A percentile compares a stretch with the other conserved stretches of the same genome.
phyloP scores from a whole-genome alignment of 192 early-diverging fungal genomes.

The Allomyces macrogynus region DNA sequence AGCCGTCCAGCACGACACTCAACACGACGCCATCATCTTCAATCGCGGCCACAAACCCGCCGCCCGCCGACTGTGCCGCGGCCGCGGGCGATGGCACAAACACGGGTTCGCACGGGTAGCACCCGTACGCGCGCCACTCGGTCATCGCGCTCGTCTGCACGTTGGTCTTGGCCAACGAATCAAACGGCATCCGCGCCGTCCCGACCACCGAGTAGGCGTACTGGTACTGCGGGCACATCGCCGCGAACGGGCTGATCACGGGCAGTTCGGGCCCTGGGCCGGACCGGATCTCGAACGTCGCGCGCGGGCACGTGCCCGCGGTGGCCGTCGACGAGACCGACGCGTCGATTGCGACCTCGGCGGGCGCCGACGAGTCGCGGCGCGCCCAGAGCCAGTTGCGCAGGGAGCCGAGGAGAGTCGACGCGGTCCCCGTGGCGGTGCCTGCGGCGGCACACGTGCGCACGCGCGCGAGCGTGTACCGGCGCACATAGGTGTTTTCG shows the following conservation, averaged over 20 bases:
- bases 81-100: constrained; percentile 23
- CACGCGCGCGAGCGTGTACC: neutral
- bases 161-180: constrained; percentile 6
- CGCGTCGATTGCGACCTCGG: neutral
- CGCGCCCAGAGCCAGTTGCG: neutral
- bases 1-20: constrained; percentile 20
- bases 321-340: neutral
- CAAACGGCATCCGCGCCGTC: constrained; percentile 8
- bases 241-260: constrained; percentile 11
- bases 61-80: no score
- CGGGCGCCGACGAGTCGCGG: neutral
- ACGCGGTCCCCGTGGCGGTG: neutral
- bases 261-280: constrained; percentile 8
- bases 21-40: constrained; percentile 39
- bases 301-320: neutral
- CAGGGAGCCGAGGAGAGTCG: no score
- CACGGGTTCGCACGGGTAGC: constrained; percentile 27
- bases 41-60: constrained; percentile 3
- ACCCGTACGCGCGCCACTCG: constrained; percentile 16
- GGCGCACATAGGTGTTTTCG: neutral
- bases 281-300: neutral
- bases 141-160: constrained; percentile 1
- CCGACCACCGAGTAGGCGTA: constrained; percentile 14
- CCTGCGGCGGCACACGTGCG: neutral
- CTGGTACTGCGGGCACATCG: constrained; percentile 9